phyloP scores from a whole-genome alignment of 148 eudicot species.

The Pharnaceum exiguum region DNA sequence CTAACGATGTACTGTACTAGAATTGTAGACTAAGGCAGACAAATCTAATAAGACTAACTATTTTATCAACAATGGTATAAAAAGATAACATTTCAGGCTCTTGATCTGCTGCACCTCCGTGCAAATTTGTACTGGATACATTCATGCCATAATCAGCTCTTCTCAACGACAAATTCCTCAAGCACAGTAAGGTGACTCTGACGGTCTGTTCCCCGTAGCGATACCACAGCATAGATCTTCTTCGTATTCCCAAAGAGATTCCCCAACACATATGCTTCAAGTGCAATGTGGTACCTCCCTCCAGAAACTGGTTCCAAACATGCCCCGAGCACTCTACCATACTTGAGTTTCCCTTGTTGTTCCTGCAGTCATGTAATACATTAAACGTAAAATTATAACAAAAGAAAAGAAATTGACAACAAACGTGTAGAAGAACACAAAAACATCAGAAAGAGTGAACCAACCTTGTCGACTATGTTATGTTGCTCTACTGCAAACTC shows the following conservation, averaged over 20 bases:
- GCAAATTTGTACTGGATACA: too few species aligned
- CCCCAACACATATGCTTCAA: neutral
- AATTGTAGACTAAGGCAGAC: too few species aligned
- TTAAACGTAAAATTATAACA: neutral
- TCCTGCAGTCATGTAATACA: neutral
- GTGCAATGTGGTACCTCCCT: conserved; percentile 28
- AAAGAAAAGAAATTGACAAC: neutral
- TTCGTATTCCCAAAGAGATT: neutral
- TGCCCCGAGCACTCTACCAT: conserved; percentile 7
- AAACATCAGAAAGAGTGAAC: neutral
- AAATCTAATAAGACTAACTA: too few species aligned
- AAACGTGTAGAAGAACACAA: neutral
- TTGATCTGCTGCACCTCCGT: too few species aligned
- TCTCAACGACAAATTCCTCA: too few species aligned
- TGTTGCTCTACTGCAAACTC: conserved; percentile 28
- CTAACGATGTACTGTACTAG: too few species aligned
- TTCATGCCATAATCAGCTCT: too few species aligned
- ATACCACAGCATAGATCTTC: conserved; percentile 15
- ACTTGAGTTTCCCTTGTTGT: neutral
- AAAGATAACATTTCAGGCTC: too few species aligned
- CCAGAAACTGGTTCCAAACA: conserved; percentile 22
- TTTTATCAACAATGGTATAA: too few species aligned
- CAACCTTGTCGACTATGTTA: conserved; percentile 17
- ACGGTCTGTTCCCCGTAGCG: neutral
- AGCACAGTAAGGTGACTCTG: conserved; percentile 14